These are phyloP conservation scores for Solanum chilense DNA, from an alignment of 257 asterid genomes.

Conservation along the genomic window DNA sequence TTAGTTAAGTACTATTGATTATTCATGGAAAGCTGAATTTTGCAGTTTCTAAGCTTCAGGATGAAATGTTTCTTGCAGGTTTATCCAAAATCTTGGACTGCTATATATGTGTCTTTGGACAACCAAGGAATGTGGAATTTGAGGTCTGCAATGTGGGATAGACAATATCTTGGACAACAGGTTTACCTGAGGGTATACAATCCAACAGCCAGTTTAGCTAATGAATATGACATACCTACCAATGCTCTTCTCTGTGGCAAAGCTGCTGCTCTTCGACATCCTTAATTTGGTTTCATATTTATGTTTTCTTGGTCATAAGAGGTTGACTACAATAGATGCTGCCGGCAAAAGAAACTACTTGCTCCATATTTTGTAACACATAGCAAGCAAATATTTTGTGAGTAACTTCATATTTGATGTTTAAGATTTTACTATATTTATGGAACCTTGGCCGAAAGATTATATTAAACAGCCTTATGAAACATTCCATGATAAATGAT, in stretches of 20 bases:
- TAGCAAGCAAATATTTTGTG: not conserved
- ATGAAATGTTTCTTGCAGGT: slow-evolving; percentile 2
- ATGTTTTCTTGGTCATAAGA: not conserved
- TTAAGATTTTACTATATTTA: not conserved
- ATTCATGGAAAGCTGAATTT: not conserved
- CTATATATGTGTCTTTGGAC: slow-evolving; percentile 11
- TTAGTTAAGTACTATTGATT: not conserved
- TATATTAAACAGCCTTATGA: not conserved
- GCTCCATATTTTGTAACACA: not conserved
- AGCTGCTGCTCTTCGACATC: not conserved
- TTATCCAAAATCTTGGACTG: slow-evolving; percentile 13
- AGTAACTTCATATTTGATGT: not conserved
- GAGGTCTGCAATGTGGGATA: slow-evolving; percentile 18
- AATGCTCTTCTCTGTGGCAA: slow-evolving; percentile 14
- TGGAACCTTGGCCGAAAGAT: not conserved
- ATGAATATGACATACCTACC: slow-evolving; percentile 8
- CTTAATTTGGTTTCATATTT: not conserved
- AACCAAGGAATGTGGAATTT: slow-evolving; percentile 20
- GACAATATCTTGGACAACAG: slow-evolving; percentile 13
- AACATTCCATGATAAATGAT: not conserved
- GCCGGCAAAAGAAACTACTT: not conserved
- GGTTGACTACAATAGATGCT: not conserved
- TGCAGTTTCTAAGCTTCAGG: not conserved
- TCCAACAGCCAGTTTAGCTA: slow-evolving; percentile 2
- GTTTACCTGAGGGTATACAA: slow-evolving; percentile 10